phyloP scores from a whole-genome alignment of 169 alveolate genomes.

The Ophryocystis elektroscirrha region DNA sequence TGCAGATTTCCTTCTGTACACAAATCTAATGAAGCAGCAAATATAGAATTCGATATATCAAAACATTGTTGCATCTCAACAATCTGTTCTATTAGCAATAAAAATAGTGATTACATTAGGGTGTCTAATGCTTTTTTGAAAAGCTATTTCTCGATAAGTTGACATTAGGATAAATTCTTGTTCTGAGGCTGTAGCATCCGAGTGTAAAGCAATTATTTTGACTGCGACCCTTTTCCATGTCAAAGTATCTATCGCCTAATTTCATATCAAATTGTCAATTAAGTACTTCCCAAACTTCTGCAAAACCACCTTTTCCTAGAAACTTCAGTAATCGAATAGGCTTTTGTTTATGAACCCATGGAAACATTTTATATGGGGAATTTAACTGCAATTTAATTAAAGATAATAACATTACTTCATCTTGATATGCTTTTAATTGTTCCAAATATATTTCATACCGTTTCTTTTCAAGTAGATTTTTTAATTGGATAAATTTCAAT shows the following conservation, averaged over 20 bases:
- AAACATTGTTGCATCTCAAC: conserved; percentile 65
- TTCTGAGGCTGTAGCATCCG: conserved; percentile 49
- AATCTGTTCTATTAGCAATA: conserved; percentile 21
- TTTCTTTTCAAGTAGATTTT: conserved; percentile 14
- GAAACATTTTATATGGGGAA: conserved; percentile 38
- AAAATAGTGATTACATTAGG: conserved; percentile 3
- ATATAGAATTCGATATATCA: conserved; percentile 48
- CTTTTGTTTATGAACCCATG: too few species aligned
- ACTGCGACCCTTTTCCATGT: conserved; percentile 60
- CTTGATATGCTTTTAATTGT: conserved; percentile 18
- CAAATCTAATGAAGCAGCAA: conserved; percentile 48
- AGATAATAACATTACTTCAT: conserved; percentile 27
- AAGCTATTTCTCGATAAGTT: conserved; percentile 54
- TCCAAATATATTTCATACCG: conserved; percentile 11
- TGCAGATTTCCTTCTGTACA: conserved; percentile 31
- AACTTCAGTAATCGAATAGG: conserved; percentile 49
- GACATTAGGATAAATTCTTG: conserved; percentile 50
- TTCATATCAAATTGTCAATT: not conserved
- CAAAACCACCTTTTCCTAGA: conserved; percentile 68
- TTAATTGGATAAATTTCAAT: conserved; percentile 18
- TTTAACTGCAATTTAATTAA: conserved; percentile 38
- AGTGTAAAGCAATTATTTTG: conserved; percentile 49
- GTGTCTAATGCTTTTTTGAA: conserved; percentile 53
- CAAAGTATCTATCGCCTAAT: conserved; percentile 43
- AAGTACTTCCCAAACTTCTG: conserved; percentile 63